Evolutionary conservation across 106 monocot genomes (phyloP), one percentile per base, ranked within the genome.

Genomic region (Apostasia ramifera): DNA sequence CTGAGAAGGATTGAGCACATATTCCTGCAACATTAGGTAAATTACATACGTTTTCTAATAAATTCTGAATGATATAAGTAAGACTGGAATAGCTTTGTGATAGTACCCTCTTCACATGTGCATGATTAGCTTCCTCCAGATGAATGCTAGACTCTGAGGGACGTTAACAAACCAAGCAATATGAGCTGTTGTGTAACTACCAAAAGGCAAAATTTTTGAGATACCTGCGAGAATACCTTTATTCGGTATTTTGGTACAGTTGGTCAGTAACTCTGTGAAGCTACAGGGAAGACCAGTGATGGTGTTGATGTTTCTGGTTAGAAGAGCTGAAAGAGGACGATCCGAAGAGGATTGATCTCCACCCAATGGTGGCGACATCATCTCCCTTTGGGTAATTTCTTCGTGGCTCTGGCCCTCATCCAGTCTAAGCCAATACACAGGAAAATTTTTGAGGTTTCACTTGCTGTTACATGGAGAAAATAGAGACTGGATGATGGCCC

Each of bases 261-360:
- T 73, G 53, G 40, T 73, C 43, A 89, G 77, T 15, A 89, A 57
- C 2, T 93, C 83, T 2, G 72, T 80, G 70, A 93, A 89, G 79
- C 86, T 89, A 47, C 84, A 84, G 46, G 89, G 89, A 14, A 89
- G 61, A 66, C 69, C 74, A 26, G 78, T 78, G 72, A 66, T 47
- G 44, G 72, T 61, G 60, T 53, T 69, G 60, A 72, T 79, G 12
- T 53, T 66, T 4, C 4, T 47, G 40, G 71, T 53, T 69, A 69
- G 59, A 42, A 66, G 6, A 74, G 78, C 74, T 8, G 71, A 59
- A 71, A 64, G 55, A 40, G 40, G 55, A 51, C 26, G 11, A 49
- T 63, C 26, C 26, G 26, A 26, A 26, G 26, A 9, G 53, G 51
- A 3, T 62, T 68, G 51, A 47, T 76, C 75, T 55, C 52, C 49